Evolutionary conservation across 768 basidiomycete genomes (phyloP).

Genomic region (Auricularia heimuer): DNA sequence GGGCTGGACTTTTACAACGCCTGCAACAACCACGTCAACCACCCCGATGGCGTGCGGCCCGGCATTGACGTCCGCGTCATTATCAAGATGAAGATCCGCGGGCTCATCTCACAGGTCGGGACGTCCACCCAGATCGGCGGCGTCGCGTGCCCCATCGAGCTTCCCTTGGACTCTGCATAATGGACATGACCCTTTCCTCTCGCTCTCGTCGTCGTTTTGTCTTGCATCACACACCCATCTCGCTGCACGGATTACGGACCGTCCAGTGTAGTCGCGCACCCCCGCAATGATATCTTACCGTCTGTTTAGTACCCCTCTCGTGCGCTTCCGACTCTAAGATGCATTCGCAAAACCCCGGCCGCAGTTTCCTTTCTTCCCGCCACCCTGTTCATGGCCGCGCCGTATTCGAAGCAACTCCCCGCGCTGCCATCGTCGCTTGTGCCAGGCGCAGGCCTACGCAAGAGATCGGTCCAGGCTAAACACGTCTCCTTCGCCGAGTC

Average conservation of each 20-base stretch:
- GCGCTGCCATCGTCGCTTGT: neutral
- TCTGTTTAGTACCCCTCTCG: no score
- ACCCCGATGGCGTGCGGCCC: slow-evolving; percentile 41
- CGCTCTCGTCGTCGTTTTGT: no score
- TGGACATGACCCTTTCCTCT: no score
- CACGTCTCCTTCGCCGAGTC: no score
- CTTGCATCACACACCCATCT: no score
- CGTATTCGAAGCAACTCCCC: neutral
- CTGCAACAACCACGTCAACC: slow-evolving; percentile 53
- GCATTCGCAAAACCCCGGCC: no score
- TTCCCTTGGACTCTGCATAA: slow-evolving; percentile 43
- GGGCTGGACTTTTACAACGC: slow-evolving; percentile 66
- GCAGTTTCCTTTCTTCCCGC: no score
- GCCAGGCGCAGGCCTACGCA: neutral
- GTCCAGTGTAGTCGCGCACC: no score
- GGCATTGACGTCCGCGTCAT: slow-evolving; percentile 63
- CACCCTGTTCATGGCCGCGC: no score
- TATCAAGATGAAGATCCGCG: slow-evolving; percentile 58
- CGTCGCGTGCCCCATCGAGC: slow-evolving; percentile 62
- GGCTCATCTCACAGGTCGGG: slow-evolving; percentile 43
- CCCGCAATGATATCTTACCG: no score
- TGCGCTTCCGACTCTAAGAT: no score
- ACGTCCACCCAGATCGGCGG: slow-evolving; percentile 48
- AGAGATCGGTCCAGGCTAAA: neutral
- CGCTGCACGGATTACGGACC: no score